Conservation (phyloP, 352 stramenopile genomes). For the Globisporangium acanthophoron region DNA sequence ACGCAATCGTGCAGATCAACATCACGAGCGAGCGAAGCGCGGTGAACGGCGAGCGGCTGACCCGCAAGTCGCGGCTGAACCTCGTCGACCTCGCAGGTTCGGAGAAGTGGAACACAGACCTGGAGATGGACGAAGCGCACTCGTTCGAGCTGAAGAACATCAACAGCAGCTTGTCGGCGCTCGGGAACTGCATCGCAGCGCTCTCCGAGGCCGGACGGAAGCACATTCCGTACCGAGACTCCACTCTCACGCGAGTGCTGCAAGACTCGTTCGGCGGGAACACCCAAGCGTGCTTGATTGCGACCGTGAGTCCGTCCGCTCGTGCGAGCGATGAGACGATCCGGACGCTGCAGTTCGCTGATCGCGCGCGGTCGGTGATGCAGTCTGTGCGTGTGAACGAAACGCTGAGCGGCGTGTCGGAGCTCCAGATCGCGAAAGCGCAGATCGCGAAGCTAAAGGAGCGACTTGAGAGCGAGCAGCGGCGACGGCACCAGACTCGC, state of each 20-base stretch:
- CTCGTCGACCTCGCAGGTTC: conserved; percentile 76
- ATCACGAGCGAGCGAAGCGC: conserved; percentile 36
- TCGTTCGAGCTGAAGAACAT: conserved; percentile 87
- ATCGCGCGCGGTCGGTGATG: conserved; percentile 68
- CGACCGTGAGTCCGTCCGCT: conserved; percentile 47
- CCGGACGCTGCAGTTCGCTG: conserved; percentile 73
- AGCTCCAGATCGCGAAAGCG: conserved; percentile 51
- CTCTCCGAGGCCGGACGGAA: conserved; percentile 70
- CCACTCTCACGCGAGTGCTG: conserved; percentile 83
- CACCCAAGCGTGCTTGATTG: conserved; percentile 66
- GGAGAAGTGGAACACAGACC: conserved; percentile 81
- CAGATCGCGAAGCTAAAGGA: conserved; percentile 54
- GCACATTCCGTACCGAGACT: conserved; percentile 90
- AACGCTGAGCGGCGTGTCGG: conserved; percentile 33
- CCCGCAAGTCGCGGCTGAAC: conserved; percentile 55
- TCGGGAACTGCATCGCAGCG: conserved; percentile 90
- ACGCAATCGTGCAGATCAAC: conserved; percentile 90
- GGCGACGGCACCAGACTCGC: conserved; percentile 35
- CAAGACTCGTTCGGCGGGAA: conserved; percentile 81
- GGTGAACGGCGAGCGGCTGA: conserved; percentile 29
- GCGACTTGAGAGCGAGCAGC: conserved; percentile 41
- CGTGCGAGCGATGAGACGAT: conserved; percentile 60
- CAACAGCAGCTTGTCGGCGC: conserved; percentile 86
- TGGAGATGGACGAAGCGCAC: conserved; percentile 65
- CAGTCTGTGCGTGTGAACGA: conserved; percentile 71